Conservation (phyloP, 768 basidiomycete species). For the Lentinula raphanica region DNA sequence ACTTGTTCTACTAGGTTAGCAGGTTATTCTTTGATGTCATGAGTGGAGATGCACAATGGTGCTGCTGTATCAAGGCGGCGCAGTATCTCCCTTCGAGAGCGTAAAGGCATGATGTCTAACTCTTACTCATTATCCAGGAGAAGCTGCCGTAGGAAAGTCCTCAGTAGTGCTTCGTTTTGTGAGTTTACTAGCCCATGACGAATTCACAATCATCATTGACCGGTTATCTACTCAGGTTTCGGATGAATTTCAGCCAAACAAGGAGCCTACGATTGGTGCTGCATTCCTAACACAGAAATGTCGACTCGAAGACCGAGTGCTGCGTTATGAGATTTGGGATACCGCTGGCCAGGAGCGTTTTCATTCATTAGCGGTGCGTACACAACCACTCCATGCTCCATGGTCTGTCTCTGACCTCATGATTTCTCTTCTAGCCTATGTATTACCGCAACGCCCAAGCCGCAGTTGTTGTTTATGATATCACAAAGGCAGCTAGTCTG, state of each 20-base stretch:
- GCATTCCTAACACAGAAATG: conserved; percentile 96
- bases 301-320: conserved; percentile 87
- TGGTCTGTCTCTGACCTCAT: conserved; percentile 11
- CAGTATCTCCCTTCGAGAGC: not conserved
- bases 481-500: conserved; percentile 91
- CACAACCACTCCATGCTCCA: conserved; percentile 4
- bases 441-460: conserved; percentile 98
- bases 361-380: conserved; percentile 87
- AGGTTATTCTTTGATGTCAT: conserved; percentile 10
- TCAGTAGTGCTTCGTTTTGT: conserved; percentile 98
- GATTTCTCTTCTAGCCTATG: conserved; percentile 71
- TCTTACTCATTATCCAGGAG: conserved; percentile 48
- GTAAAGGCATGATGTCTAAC: conserved; percentile 4
- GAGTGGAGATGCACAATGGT: not conserved
- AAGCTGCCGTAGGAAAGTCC: conserved; percentile 98
- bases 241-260: conserved; percentile 98
- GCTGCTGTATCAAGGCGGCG: not conserved
- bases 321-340: conserved; percentile 97
- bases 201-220: not conserved
- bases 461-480: conserved; percentile 96
- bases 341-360: conserved; percentile 95
- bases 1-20: conserved; percentile 87
- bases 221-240: conserved; percentile 52
- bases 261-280: conserved; percentile 97
- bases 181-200: conserved; percentile 24